Evolutionary conservation across 495 filamentous ascomycete genomes (phyloP).

Genomic region (Aspergillus diversus): DNA sequence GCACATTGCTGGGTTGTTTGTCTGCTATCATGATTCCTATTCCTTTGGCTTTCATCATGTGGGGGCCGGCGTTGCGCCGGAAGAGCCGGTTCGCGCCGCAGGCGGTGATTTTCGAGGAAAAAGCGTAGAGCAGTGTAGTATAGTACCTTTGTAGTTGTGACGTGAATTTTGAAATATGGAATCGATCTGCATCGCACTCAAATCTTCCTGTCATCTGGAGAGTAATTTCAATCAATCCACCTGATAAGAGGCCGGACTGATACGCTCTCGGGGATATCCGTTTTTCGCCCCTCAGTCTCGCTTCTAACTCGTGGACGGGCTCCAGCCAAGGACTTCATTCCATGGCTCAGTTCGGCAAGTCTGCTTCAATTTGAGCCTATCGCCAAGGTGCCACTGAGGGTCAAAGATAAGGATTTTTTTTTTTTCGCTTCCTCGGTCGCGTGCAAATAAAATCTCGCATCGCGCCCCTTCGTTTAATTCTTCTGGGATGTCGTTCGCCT

Average conservation of each 20-base stretch:
- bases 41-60: constrained; percentile 51
- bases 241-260: constrained; percentile 16
- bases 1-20: constrained; percentile 76
- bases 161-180: background rate
- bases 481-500: constrained; percentile 8
- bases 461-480: constrained; percentile 10
- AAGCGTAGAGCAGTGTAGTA: constrained; percentile 3
- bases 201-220: background rate
- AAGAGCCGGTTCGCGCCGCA: constrained; percentile 42
- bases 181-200: background rate
- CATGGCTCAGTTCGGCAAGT: constrained; percentile 11
- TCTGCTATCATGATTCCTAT: constrained; percentile 73
- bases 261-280: constrained; percentile 21
- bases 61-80: constrained; percentile 36
- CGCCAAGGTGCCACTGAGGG: constrained; percentile 11
- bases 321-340: background rate
- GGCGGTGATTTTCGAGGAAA: constrained; percentile 23
- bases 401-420: constrained; percentile 18
- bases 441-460: constrained; percentile 16
- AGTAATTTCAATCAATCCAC: constrained; percentile 7
- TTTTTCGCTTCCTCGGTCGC: constrained; percentile 11
- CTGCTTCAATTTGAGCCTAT: constrained; percentile 3
- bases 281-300: background rate
- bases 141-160: background rate
- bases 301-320: constrained; percentile 8